Conservation (phyloP, 331 rosid genomes). For the Cydonia oblonga region DNA sequence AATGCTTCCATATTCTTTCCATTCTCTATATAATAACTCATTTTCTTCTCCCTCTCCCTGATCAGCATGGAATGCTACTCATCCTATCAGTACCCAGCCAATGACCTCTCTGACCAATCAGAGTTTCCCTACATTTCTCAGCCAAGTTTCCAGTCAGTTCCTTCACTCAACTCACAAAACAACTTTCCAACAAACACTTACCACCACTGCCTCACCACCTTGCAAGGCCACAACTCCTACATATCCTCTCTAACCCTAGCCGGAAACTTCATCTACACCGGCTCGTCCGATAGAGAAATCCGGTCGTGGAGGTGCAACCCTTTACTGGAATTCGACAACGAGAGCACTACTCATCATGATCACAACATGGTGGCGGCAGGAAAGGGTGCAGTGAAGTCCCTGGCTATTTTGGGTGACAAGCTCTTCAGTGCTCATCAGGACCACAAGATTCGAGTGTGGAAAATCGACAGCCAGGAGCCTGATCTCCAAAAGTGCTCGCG, state of each 20-base stretch:
- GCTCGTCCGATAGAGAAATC: slow-evolving; percentile 66
- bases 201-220: slow-evolving; percentile 40
- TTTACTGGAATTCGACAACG: neutral
- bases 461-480: slow-evolving; percentile 16
- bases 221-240: slow-evolving; percentile 51
- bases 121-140: slow-evolving; percentile 26
- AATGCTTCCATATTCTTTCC: neutral
- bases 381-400: slow-evolving; percentile 71
- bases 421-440: slow-evolving; percentile 95
- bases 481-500: slow-evolving; percentile 37
- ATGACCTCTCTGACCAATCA: neutral
- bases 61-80: slow-evolving; percentile 8
- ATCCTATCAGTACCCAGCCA: neutral
- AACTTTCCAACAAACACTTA: neutral
- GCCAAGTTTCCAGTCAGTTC: slow-evolving; percentile 64
- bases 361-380: slow-evolving; percentile 33
- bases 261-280: slow-evolving; percentile 56
- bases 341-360: neutral
- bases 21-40: neutral
- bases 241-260: slow-evolving; percentile 50
- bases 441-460: slow-evolving; percentile 82
- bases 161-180: slow-evolving; percentile 34
- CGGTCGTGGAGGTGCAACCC: slow-evolving; percentile 35
- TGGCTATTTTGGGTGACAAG: slow-evolving; percentile 42
- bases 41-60: neutral